Conservation (phyloP, 1,139 yeast genomes). For the Pichia sp. region DNA sequence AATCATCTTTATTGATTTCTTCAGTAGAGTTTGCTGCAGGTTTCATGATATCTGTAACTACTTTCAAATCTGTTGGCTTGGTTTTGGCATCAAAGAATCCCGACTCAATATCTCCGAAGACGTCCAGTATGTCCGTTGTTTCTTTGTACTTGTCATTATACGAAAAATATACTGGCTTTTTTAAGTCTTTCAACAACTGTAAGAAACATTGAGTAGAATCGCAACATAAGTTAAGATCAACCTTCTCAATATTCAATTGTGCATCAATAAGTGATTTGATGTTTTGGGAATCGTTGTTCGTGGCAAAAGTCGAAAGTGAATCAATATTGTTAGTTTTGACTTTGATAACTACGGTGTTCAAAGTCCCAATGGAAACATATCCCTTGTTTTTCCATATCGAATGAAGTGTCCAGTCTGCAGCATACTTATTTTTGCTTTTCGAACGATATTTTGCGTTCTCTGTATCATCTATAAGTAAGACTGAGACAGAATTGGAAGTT, state of each 20-base stretch:
- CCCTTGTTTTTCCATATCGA: constrained; percentile 39
- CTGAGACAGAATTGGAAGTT: constrained; percentile 43
- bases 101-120: constrained; percentile 46
- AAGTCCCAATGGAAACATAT: constrained; percentile 42
- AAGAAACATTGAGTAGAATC: constrained; percentile 74
- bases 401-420: constrained; percentile 34
- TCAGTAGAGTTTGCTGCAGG: not conserved
- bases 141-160: constrained; percentile 41
- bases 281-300: not conserved
- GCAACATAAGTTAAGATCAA: constrained; percentile 64
- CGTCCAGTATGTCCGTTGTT: constrained; percentile 38
- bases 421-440: constrained; percentile 21
- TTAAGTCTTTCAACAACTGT: constrained; percentile 68
- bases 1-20: constrained; percentile 5
- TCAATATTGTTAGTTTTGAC: constrained; percentile 22
- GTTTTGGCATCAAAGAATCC: constrained; percentile 7
- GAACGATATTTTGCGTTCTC: constrained; percentile 32
- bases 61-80: too few relatives aligned
- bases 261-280: constrained; percentile 40
- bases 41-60: not conserved
- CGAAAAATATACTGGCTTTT: constrained; percentile 56
- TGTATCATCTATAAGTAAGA: constrained; percentile 58
- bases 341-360: constrained; percentile 43
- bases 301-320: not conserved
- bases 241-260: constrained; percentile 10